Evolutionary conservation across 768 basidiomycete species (phyloP).

Genomic region (Tylopilus vinaceipallidus): DNA sequence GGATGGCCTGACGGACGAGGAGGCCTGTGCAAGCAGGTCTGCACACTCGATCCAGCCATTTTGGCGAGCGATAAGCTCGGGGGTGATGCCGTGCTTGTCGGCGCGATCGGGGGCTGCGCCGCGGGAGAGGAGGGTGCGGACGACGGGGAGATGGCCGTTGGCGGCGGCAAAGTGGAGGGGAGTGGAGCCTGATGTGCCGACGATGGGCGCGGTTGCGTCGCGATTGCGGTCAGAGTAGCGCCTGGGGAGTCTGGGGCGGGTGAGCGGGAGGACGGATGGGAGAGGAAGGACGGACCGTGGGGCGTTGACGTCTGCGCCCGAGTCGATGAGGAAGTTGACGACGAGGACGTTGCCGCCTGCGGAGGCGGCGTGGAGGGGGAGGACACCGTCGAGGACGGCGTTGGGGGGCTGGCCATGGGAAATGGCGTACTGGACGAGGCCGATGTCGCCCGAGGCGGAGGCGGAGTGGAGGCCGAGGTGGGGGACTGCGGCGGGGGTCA

Average conservation of each 20-base stretch:
- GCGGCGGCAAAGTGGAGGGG: slow-evolving; percentile 97
- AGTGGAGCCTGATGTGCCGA: slow-evolving; percentile 85
- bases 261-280: slow-evolving; percentile 13
- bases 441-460: slow-evolving; percentile 83
- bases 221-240: slow-evolving; percentile 72
- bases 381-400: slow-evolving; percentile 91
- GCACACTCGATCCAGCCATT: slow-evolving; percentile 82
- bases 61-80: slow-evolving; percentile 77
- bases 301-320: slow-evolving; percentile 98
- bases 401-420: slow-evolving; percentile 95
- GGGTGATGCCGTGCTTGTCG: slow-evolving; percentile 91
- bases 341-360: slow-evolving; percentile 88
- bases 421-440: slow-evolving; percentile 90
- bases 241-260: slow-evolving; percentile 55
- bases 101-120: slow-evolving; percentile 79
- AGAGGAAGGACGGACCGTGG: slow-evolving; percentile 58
- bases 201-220: slow-evolving; percentile 65
- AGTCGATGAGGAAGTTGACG: slow-evolving; percentile 84
- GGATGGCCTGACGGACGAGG: no score
- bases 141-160: slow-evolving; percentile 81
- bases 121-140: slow-evolving; percentile 75
- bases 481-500: slow-evolving; percentile 48
- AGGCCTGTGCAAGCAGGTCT: slow-evolving; percentile 61
- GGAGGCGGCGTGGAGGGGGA: slow-evolving; percentile 95
- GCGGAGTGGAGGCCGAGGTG: slow-evolving; percentile 77